Percentiles rank a stretch among this genome's conserved stretches.
Conservation (phyloP, 2,329 filamentous ascomycete genomes). For the Colletotrichum lindemuthianum region DNA sequence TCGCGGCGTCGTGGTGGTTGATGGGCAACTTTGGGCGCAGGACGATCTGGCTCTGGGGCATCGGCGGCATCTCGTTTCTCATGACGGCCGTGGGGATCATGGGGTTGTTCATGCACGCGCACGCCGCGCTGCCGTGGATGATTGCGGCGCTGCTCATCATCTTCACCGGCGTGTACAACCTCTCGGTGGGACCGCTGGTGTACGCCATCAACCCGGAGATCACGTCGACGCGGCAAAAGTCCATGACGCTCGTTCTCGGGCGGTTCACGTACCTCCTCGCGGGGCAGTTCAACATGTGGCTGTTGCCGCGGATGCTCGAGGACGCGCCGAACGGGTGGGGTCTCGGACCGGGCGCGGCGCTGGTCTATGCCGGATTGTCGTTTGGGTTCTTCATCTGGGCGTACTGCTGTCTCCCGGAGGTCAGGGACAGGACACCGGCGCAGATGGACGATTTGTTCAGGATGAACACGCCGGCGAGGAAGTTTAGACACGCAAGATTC, state of each 20-base stretch:
- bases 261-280: conserved; percentile 34
- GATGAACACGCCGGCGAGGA: conserved; percentile 37
- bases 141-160: conserved; percentile 50
- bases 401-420: conserved; percentile 39
- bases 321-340: conserved; percentile 36
- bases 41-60: conserved; percentile 53
- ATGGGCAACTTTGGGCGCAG: conserved; percentile 53
- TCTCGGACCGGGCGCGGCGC: conserved; percentile 35
- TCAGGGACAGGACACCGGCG: conserved; percentile 37
- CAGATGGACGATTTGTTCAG: conserved; percentile 41
- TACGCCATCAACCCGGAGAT: conserved; percentile 57
- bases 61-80: conserved; percentile 46
- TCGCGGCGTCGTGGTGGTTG: conserved; percentile 54
- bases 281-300: conserved; percentile 37
- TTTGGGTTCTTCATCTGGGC: conserved; percentile 37
- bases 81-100: conserved; percentile 49
- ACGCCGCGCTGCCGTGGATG: conserved; percentile 42
- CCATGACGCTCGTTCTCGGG: conserved; percentile 38
- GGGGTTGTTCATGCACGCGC: conserved; percentile 40
- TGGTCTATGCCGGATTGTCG: conserved; percentile 37
- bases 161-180: conserved; percentile 53
- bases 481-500: conserved; percentile 19
- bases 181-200: conserved; percentile 50
- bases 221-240: conserved; percentile 39
- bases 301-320: conserved; percentile 38